phyloP scores from a whole-genome alignment of 1,284 basidiomycete genomes.

The Albatrellus sp. region DNA sequence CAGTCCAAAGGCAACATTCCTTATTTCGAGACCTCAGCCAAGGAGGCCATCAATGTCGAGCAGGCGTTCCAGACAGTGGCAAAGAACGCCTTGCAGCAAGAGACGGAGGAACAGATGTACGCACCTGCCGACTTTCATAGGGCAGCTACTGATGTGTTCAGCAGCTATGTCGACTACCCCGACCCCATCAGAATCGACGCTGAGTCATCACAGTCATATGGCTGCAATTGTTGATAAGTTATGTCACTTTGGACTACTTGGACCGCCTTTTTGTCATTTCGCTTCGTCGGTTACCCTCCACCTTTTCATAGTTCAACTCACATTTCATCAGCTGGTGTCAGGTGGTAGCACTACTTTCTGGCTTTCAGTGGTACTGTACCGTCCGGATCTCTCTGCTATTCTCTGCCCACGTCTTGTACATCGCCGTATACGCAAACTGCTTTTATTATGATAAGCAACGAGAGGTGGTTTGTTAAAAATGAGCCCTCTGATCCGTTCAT shows the following conservation, averaged over 20 bases:
- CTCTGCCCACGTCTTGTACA: slow-evolving; percentile 6
- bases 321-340: slow-evolving; percentile 5
- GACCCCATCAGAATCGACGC: slow-evolving; percentile 97
- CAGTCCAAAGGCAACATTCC: slow-evolving; percentile 99
- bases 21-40: slow-evolving; percentile 99
- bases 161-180: slow-evolving; percentile 94
- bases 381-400: slow-evolving; percentile 6
- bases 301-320: slow-evolving; percentile 8
- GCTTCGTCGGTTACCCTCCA: slow-evolving; percentile 2
- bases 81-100: slow-evolving; percentile 96
- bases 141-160: slow-evolving; percentile 1
- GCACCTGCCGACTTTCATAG: slow-evolving; percentile 19
- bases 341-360: slow-evolving; percentile 4
- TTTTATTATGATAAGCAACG: background rate
- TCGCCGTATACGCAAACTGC: slow-evolving; percentile 4
- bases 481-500: background rate
- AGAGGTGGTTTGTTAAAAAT: too few species aligned
- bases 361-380: slow-evolving; percentile 9
- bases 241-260: background rate
- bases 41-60: slow-evolving; percentile 99
- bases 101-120: slow-evolving; percentile 90
- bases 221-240: slow-evolving; percentile 73
- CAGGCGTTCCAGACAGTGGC: slow-evolving; percentile 99
- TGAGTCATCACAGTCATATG: slow-evolving; percentile 84
- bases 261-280: background rate